Base-by-base conservation (phyloP, 805 yeast genomes). In the Cyberlindnera bimundalis region DNA sequence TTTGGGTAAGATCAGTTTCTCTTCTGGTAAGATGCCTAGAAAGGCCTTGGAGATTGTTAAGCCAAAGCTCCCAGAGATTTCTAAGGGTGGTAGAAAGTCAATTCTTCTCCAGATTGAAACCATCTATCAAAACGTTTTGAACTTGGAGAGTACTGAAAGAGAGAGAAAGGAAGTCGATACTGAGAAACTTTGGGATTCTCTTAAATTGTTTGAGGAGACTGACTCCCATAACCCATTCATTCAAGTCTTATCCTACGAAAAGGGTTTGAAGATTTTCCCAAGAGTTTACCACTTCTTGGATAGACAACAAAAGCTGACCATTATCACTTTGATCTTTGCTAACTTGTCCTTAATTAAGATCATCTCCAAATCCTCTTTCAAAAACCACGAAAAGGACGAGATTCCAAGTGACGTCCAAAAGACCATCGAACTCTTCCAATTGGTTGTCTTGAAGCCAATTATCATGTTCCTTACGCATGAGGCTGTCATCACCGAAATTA, bases 251-350 rank as follows among this genome's bases (percentile, higher is more conserved):
- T 78, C 85, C 20, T 84, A 82, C 58, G 86, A 86, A 54, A 91
- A 91, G 65, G 93, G 95, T 42, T 79, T 88, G 69, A 90, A 88
- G 62, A 75, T 88, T 27, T 80, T 91, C 67, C 89, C 93, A 37
- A 80, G 99, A 65, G 74, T 87, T 45, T 88, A 88, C 70, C 84
- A 87, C 57, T 86, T 89, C 61, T 71, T 91, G 56, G 68, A 77
- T 29, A 73, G 82, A 51, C 87, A 84, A 51, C 91, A 87, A 58
- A 79, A 85, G 50, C 70, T 85, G 46, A 81, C 90, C 26, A 70
- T 87, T 42, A 76, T 87, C 40, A 86, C 90, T 35, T 75, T 85
- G 39, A 70, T 91, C 28, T 83, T 88, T 70, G 81, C 84, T 31
- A 84, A 88, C 58, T 69, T 91, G 55, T 88, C 86, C 45, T 79